These are phyloP conservation scores for Lactuca sativa DNA, from an alignment of 129 eudicot genomes.

Conservation along the genomic window DNA sequence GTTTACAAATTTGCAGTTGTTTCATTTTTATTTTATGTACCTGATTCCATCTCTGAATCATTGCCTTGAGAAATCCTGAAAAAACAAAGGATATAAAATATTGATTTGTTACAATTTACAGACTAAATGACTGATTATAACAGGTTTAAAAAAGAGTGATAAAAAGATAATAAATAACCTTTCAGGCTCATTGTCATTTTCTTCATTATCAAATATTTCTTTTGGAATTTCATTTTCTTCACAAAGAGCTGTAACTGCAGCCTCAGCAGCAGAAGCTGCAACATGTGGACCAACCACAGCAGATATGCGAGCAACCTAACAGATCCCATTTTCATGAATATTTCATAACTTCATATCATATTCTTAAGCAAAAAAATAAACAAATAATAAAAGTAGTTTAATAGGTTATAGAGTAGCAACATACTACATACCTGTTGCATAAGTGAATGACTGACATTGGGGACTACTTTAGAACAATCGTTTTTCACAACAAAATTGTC, in stretches of 20 bases:
- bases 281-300: slow-evolving; percentile 70
- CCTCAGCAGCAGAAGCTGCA: slow-evolving; percentile 81
- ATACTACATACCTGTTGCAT: slow-evolving; percentile 44
- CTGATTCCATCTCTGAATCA: slow-evolving; percentile 49
- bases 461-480: slow-evolving; percentile 30
- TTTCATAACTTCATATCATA: no score
- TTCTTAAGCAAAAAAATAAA: neutral
- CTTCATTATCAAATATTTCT: slow-evolving; percentile 65
- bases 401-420: neutral
- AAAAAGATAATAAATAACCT: slow-evolving; percentile 43
- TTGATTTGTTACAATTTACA: neutral
- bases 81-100: neutral
- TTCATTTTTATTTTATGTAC: slow-evolving; percentile 20
- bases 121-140: neutral
- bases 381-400: no score
- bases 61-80: slow-evolving; percentile 47
- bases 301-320: slow-evolving; percentile 72
- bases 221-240: slow-evolving; percentile 66
- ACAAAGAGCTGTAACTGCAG: slow-evolving; percentile 83
- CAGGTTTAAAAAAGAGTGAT: slow-evolving; percentile 8
- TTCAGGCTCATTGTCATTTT: slow-evolving; percentile 40
- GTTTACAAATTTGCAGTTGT: no score
- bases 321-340: neutral
- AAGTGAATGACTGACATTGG: slow-evolving; percentile 42
- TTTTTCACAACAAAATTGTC: slow-evolving; percentile 47